Percentiles rank a stretch among this genome's conserved stretches.
phyloP scores from a whole-genome alignment of 2,329 filamentous ascomycete species.

The Trichoderma sp. region DNA sequence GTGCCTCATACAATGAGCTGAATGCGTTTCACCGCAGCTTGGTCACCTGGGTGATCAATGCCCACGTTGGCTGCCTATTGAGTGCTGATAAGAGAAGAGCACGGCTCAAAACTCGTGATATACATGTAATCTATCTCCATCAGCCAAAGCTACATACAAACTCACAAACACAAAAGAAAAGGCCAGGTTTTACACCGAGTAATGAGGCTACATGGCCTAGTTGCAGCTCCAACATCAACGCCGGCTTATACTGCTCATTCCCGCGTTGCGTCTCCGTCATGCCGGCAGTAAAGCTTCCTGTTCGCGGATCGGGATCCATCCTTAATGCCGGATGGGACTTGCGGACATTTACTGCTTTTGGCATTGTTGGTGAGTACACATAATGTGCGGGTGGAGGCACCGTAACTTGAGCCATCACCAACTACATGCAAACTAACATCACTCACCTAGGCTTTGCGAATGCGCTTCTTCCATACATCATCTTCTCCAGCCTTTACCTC shows the following conservation, averaged over 20 bases:
- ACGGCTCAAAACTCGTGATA: neutral
- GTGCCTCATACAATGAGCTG: neutral
- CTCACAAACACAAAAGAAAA: neutral
- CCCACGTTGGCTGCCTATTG: neutral
- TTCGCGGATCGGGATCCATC: neutral
- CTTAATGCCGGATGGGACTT: neutral
- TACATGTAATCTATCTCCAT: neutral
- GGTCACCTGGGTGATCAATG: neutral
- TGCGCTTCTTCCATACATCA: neutral
- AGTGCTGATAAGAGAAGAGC: neutral
- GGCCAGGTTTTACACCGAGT: neutral
- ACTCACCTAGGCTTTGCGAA: neutral
- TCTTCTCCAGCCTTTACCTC: slow-evolving; percentile 11
- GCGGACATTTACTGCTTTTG: neutral
- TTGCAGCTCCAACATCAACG: neutral
- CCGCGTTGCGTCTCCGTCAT: neutral
- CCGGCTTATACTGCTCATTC: neutral
- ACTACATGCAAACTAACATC: neutral
- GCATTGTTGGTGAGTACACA: neutral
- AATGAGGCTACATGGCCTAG: neutral
- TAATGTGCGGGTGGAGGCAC: neutral
- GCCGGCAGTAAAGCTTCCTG: neutral
- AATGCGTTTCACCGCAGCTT: neutral
- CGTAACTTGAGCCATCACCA: neutral
- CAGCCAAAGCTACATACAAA: neutral